Conservation (phyloP, 2,329 filamentous ascomycete genomes). For the Verticillium longisporum region DNA sequence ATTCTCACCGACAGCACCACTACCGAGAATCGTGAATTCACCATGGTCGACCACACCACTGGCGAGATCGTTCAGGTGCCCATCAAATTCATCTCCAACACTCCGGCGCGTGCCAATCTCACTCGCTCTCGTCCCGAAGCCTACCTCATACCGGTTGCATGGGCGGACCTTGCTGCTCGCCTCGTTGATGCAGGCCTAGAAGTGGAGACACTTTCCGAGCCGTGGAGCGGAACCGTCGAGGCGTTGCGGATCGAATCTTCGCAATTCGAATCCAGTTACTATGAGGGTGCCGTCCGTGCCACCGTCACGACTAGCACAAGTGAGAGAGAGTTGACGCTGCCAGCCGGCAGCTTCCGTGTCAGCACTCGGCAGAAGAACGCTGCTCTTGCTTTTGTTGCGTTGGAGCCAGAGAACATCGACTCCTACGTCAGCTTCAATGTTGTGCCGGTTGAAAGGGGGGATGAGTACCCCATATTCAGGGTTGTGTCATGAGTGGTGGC, state of each 20-base stretch:
- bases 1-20: slow-evolving; percentile 15
- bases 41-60: slow-evolving; percentile 16
- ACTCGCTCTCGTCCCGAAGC: slow-evolving; percentile 18
- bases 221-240: slow-evolving; percentile 16
- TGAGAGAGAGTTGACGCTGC: slow-evolving; percentile 14
- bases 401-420: slow-evolving; percentile 21
- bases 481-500: background rate
- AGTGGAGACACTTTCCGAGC: slow-evolving; percentile 13
- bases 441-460: slow-evolving; percentile 14
- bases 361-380: slow-evolving; percentile 18
- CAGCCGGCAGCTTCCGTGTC: slow-evolving; percentile 18
- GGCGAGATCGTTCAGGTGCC: slow-evolving; percentile 16
- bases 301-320: slow-evolving; percentile 14
- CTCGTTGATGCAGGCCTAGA: slow-evolving; percentile 16
- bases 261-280: slow-evolving; percentile 8
- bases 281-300: slow-evolving; percentile 16
- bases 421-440: slow-evolving; percentile 18
- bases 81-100: slow-evolving; percentile 16
- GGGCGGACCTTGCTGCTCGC: slow-evolving; percentile 15
- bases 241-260: slow-evolving; percentile 14
- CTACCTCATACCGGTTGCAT: slow-evolving; percentile 19
- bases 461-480: slow-evolving; percentile 22
- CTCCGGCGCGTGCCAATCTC: slow-evolving; percentile 17
- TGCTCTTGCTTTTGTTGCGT: slow-evolving; percentile 16
- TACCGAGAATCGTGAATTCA: slow-evolving; percentile 16